A percentile compares a stretch with the other conserved stretches of the same genome.
Evolutionary conservation across 257 asterid genomes (phyloP).

Genomic region (Scutellaria baicalensis): DNA sequence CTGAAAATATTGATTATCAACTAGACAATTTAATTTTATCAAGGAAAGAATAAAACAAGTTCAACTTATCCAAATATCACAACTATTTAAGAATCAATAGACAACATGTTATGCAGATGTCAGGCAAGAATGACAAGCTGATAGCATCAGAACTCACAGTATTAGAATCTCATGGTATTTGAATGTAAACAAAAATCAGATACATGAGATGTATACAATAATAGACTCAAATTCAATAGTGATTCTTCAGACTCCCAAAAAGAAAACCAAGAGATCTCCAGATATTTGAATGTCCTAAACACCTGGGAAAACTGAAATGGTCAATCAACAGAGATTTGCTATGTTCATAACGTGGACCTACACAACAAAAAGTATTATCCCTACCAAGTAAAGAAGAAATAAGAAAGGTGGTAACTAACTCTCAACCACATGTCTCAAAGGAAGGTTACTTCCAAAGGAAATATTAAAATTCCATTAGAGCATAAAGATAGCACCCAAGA

Average conservation of each 20-base stretch:
- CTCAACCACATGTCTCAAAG: not conserved
- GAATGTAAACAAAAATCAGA: not conserved
- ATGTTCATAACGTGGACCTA: not conserved
- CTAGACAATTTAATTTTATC: not conserved
- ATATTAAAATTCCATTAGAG: not conserved
- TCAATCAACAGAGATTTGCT: not conserved
- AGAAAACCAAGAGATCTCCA: not conserved
- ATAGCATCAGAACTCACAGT: not conserved
- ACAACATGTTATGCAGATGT: constrained; percentile 6
- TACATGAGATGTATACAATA: not conserved
- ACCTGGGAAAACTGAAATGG: not conserved
- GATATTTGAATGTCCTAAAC: not conserved
- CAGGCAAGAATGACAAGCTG: not conserved
- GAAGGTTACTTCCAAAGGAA: not conserved
- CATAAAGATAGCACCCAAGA: not conserved
- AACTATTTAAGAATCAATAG: not conserved
- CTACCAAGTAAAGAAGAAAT: not conserved
- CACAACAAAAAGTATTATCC: not conserved
- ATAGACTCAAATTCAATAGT: not conserved
- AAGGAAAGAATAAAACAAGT: not conserved
- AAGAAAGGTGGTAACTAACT: not conserved
- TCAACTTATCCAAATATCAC: not conserved
- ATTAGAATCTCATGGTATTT: not conserved
- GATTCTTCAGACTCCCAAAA: constrained; percentile 1
- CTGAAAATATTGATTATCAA: not conserved